These are phyloP conservation scores for Cryptosporidium bovis DNA, from an alignment of 169 alveolate species.

Conservation along the genomic window DNA sequence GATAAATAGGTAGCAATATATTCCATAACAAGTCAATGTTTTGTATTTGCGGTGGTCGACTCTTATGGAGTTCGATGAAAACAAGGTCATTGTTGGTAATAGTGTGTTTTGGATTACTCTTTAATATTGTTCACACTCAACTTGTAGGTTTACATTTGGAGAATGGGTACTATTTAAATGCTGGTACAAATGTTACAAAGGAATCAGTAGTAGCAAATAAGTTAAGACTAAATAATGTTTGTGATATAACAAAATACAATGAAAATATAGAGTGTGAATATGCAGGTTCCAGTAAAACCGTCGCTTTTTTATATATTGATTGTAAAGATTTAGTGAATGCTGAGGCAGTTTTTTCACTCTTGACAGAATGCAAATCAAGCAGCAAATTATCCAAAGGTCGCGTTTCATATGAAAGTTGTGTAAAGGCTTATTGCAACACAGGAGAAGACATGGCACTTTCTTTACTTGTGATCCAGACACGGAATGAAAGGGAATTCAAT, in stretches of 20 bases:
- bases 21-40: no score
- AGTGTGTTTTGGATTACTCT: no score
- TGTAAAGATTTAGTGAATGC: neutral
- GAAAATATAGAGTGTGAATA: neutral
- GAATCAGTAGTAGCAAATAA: neutral
- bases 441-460: neutral
- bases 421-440: neutral
- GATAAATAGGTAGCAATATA: no score
- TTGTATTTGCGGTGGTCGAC: no score
- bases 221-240: neutral
- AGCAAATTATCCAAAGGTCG: neutral
- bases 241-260: constrained; percentile 11
- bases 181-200: neutral
- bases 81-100: no score
- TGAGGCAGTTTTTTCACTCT: neutral
- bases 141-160: neutral
- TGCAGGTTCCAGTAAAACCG: neutral
- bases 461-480: neutral
- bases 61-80: no score
- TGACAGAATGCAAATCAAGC: neutral
- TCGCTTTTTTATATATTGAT: constrained; percentile 15
- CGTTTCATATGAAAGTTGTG: neutral
- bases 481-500: neutral
- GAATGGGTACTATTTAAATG: neutral
- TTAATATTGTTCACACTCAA: neutral